These are phyloP conservation scores for Mucor plumbeus DNA, from an alignment of 371 early-diverging fungal genomes.

Conservation along the genomic window DNA sequence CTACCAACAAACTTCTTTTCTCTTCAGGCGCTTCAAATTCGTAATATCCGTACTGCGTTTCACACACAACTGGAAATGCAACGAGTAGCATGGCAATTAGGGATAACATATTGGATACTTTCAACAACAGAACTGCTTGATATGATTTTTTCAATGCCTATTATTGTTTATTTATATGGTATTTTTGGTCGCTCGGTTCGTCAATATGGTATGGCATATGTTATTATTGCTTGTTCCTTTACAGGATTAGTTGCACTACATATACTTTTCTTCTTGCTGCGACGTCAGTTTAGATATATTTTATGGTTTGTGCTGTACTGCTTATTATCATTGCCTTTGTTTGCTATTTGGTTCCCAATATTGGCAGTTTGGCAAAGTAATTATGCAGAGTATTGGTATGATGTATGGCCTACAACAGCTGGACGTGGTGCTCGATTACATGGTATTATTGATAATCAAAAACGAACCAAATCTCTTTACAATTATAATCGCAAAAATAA, in stretches of 20 bases:
- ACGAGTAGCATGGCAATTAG: constrained; percentile 41
- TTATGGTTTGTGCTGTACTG: constrained; percentile 52
- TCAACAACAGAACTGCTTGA: constrained; percentile 47
- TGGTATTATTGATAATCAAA: constrained; percentile 39
- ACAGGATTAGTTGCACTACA: constrained; percentile 36
- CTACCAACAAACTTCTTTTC: constrained; percentile 47
- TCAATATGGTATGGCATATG: constrained; percentile 33
- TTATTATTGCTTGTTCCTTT: constrained; percentile 44
- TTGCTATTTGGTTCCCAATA: constrained; percentile 51
- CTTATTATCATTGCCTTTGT: constrained; percentile 43
- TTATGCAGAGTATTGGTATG: constrained; percentile 48
- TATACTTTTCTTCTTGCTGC: constrained; percentile 46
- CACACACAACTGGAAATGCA: constrained; percentile 52
- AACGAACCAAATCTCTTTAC: background rate
- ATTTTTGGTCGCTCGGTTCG: constrained; percentile 41
- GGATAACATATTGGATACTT: constrained; percentile 46
- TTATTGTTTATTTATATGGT: constrained; percentile 47
- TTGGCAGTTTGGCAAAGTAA: constrained; percentile 45
- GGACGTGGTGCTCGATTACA: constrained; percentile 32
- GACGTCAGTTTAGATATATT: constrained; percentile 52
- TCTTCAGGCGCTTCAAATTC: constrained; percentile 45
- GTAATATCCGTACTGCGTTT: constrained; percentile 41
- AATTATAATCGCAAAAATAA: background rate
- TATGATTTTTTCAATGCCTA: constrained; percentile 47
- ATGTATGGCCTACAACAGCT: constrained; percentile 42